phyloP scores from a whole-genome alignment of 345 rosid species.

The Camelina laxa region DNA sequence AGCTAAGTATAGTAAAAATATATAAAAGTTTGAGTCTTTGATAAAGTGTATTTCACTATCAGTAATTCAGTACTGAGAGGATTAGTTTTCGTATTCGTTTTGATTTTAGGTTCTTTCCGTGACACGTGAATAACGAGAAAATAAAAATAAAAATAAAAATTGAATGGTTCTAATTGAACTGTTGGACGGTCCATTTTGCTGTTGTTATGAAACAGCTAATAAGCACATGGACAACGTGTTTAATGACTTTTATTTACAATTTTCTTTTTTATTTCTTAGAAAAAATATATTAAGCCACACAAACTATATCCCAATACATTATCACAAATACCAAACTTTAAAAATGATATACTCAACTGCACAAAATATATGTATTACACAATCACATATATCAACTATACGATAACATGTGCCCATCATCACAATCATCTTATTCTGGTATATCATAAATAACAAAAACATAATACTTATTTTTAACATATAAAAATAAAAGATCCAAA shows the following conservation, averaged over 20 bases:
- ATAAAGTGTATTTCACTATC: slow-evolving; percentile 24
- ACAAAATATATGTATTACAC: too few species aligned
- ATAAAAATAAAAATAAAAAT: neutral
- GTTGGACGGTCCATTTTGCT: slow-evolving; percentile 44
- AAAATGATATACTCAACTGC: too few species aligned
- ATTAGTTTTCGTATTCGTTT: slow-evolving; percentile 2
- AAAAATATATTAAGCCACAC: too few species aligned
- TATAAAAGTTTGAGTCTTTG: neutral
- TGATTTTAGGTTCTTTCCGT: neutral
- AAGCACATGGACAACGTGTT: slow-evolving; percentile 38
- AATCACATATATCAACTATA: too few species aligned
- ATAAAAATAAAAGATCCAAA: too few species aligned
- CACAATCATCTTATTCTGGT: too few species aligned
- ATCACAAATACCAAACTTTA: too few species aligned
- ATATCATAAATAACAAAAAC: too few species aligned
- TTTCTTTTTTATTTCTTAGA: neutral
- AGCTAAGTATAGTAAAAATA: neutral
- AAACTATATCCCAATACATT: too few species aligned
- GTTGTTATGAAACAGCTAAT: slow-evolving; percentile 29
- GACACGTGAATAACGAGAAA: slow-evolving; percentile 18
- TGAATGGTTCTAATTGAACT: slow-evolving; percentile 34
- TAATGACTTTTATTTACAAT: neutral
- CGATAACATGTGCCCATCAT: too few species aligned
- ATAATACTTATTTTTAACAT: too few species aligned
- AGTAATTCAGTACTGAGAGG: slow-evolving; percentile 2